Conservation (phyloP, 2,329 filamentous ascomycete species). For the Fusarium equiseti region DNA sequence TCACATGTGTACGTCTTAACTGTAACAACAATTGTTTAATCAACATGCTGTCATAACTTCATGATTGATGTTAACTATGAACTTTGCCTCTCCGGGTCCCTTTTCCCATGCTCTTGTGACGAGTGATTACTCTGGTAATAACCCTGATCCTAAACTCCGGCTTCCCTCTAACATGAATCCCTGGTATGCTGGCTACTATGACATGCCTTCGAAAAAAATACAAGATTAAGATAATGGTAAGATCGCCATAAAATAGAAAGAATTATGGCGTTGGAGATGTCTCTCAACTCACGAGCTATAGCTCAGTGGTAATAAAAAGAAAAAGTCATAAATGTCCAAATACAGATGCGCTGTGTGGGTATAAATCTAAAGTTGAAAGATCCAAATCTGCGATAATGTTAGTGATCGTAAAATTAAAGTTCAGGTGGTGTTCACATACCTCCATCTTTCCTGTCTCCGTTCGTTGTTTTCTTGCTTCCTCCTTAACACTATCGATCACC, state of each 20-base stretch:
- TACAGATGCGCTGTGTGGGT: slow-evolving; percentile 45
- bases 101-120: slow-evolving; percentile 14
- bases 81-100: slow-evolving; percentile 22
- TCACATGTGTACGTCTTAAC: not conserved
- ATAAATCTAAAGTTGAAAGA: slow-evolving; percentile 56
- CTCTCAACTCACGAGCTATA: slow-evolving; percentile 23
- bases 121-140: slow-evolving; percentile 30
- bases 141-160: slow-evolving; percentile 33
- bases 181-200: slow-evolving; percentile 26
- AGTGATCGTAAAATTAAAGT: slow-evolving; percentile 34
- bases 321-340: slow-evolving; percentile 34
- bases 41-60: slow-evolving; percentile 33
- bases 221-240: slow-evolving; percentile 37
- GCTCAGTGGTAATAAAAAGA: slow-evolving; percentile 32
- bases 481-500: slow-evolving; percentile 78
- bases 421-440: slow-evolving; percentile 67
- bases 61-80: slow-evolving; percentile 38
- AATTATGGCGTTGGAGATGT: slow-evolving; percentile 3
- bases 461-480: slow-evolving; percentile 76
- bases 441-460: slow-evolving; percentile 94
- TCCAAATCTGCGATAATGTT: slow-evolving; percentile 59
- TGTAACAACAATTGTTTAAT: not conserved
- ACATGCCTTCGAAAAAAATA: slow-evolving; percentile 26
- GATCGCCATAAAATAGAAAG: slow-evolving; percentile 20
- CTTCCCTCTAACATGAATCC: slow-evolving; percentile 36